Conservation (phyloP, 2,329 filamentous ascomycete species). For the Colletotrichum simmondsii region DNA sequence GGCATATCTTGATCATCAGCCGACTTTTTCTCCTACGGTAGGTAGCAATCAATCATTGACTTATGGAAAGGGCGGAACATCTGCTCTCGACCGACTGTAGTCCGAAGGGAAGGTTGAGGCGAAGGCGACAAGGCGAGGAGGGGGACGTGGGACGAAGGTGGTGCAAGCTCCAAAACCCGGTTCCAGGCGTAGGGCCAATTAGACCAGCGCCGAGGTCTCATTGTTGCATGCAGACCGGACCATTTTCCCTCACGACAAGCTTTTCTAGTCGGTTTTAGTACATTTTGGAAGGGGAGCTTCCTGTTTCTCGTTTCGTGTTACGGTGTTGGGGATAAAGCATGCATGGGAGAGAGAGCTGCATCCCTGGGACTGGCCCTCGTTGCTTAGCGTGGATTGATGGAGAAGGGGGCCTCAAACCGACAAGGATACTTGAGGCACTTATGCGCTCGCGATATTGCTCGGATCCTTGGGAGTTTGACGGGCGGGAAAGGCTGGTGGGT, state of each 20-base stretch:
- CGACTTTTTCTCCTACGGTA: neutral
- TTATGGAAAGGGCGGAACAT: neutral
- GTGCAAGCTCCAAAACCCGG: neutral
- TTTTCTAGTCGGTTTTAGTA: neutral
- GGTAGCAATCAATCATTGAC: neutral
- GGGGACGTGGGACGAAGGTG: neutral
- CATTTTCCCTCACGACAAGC: conserved; percentile 4
- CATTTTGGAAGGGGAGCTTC: neutral
- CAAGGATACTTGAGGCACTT: conserved; percentile 8
- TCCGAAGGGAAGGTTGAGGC: conserved; percentile 9
- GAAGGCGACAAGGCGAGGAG: neutral
- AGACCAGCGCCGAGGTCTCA: neutral
- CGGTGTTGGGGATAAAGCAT: neutral
- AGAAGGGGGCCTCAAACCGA: neutral
- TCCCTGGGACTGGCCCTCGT: neutral
- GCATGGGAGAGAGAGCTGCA: neutral
- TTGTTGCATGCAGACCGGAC: neutral
- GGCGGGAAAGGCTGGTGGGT: neutral
- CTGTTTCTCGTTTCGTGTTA: conserved; percentile 6
- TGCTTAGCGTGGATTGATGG: conserved; percentile 1
- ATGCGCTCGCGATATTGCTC: neutral
- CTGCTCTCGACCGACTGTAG: neutral
- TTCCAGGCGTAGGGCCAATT: neutral
- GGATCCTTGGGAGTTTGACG: conserved; percentile 2
- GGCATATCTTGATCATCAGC: conserved; percentile 23